Evolutionary conservation across 2,329 filamentous ascomycete species (phyloP), one percentile per base, ranked within the genome.

Genomic region (Neofusicoccum kwambonambiense): DNA sequence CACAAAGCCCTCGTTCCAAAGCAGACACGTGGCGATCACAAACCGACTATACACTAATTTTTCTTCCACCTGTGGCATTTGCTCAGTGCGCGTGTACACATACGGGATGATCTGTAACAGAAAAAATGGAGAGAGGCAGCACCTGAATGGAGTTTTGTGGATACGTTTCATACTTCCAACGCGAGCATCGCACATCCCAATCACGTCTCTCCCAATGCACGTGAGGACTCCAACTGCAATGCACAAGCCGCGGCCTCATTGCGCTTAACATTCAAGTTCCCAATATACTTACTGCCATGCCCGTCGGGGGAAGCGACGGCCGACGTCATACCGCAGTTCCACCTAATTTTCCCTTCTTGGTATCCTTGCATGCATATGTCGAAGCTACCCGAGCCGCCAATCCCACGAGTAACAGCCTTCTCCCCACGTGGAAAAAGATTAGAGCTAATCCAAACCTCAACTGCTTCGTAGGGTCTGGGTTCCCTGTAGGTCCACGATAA

Each of bases 21-120:
- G 22, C 54, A 37, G 42, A 47, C 42, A 60, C 56, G 42, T 37
- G 56, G 56, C 44, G 56, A 13, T 13, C 22, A 37, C 22, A 37
- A 34, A 47, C 47, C 56, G 56, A 60, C 19, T 60, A 60, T 60
- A 60, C 54, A 60, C 50, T 52, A 52, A 52, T 47, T 47, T 60
- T 60, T 37, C 11, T 47, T 47, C 42, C 41, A 35, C 31, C 37
- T 15, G 7, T 47, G 56, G 54, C 56, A 60, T 47, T 17, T 47
- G 56, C 42, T 22, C 41, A 58, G 39, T 58, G 39, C 39, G 39
- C 19, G 56, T 60, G 56, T 47, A 60, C 27, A 47, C 41, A 47
- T n/a, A 17, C 27, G n/a, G 22, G 42, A 39, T 31, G 56, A 60
- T 60, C 56, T 47, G 56, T 60, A 60, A 47, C 56, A 49, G 31